Percentiles rank a stretch among this genome's conserved stretches.
Conservation (phyloP, 768 basidiomycete species). For the Phanerochaete sordida region DNA sequence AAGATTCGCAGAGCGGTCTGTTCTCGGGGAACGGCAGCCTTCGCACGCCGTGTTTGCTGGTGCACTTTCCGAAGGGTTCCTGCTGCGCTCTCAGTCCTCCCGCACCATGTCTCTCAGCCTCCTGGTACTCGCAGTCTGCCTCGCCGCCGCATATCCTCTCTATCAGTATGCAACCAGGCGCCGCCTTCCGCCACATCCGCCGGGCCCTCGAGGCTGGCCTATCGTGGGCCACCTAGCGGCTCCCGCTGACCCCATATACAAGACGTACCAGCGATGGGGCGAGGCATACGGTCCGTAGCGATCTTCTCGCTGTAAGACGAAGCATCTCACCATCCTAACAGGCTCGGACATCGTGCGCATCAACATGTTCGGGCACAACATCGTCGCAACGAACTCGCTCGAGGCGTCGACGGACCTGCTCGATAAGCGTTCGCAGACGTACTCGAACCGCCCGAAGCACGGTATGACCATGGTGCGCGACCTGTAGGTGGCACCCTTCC, state of each 20-base stretch:
- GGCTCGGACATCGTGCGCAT: slow-evolving; percentile 17
- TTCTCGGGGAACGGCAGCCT: too few species aligned
- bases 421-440: slow-evolving; percentile 17
- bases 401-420: slow-evolving; percentile 16
- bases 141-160: neutral
- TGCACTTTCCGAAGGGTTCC: too few species aligned
- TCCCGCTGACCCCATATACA: neutral
- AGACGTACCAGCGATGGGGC: neutral
- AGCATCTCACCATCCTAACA: too few species aligned
- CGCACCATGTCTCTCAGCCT: too few species aligned
- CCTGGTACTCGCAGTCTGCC: too few species aligned
- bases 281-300: neutral
- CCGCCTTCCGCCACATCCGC: slow-evolving; percentile 11
- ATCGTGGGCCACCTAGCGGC: slow-evolving; percentile 16
- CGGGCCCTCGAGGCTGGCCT: slow-evolving; percentile 17
- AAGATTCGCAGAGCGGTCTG: too few species aligned
- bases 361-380: slow-evolving; percentile 11
- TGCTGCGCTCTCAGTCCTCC: too few species aligned
- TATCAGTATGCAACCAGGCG: neutral
- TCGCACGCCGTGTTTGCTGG: too few species aligned
- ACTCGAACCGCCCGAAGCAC: slow-evolving; percentile 14
- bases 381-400: slow-evolving; percentile 12
- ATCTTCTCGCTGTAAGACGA: too few species aligned
- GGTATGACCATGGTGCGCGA: neutral
- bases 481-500: neutral